A percentile compares a stretch with the other conserved stretches of the same genome.
These are phyloP conservation scores for Alternaria dauci DNA, from an alignment of 2,329 filamentous ascomycete species.

Conservation along the genomic window DNA sequence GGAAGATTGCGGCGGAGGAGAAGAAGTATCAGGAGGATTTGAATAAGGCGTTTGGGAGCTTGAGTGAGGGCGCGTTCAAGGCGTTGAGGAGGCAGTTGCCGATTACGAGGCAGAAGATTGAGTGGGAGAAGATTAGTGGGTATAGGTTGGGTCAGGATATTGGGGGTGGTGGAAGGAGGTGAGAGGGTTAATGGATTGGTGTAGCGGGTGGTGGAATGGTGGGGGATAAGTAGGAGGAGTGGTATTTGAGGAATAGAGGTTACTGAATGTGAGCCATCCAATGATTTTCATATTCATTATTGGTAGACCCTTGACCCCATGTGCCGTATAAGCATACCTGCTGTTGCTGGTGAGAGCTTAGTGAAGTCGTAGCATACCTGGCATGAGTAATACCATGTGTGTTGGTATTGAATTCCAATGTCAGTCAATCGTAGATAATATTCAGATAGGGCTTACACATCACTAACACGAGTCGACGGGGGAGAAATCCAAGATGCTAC, in stretches of 20 bases:
- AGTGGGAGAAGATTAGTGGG: slow-evolving; percentile 97
- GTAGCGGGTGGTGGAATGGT: background rate
- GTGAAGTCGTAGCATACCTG: too few species aligned
- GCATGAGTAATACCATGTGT: too few species aligned
- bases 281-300: background rate
- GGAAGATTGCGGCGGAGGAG: slow-evolving; percentile 80
- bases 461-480: background rate
- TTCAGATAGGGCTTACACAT: too few species aligned
- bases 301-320: background rate
- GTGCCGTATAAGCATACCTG: too few species aligned
- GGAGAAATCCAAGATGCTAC: background rate
- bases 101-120: slow-evolving; percentile 97
- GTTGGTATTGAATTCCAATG: too few species aligned
- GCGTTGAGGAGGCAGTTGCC: slow-evolving; percentile 88
- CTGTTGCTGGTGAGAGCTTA: too few species aligned
- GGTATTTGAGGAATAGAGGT: background rate
- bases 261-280: background rate
- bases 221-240: background rate
- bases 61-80: slow-evolving; percentile 97
- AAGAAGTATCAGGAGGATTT: slow-evolving; percentile 96
- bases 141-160: slow-evolving; percentile 72
- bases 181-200: background rate
- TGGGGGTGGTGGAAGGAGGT: slow-evolving; percentile 54
- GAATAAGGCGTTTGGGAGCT: slow-evolving; percentile 84
- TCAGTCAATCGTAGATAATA: too few species aligned